Percentiles rank a stretch among this genome's conserved stretches.
These are phyloP conservation scores for Leucosporidium yakuticum DNA, from an alignment of 768 basidiomycete species.

Conservation along the genomic window DNA sequence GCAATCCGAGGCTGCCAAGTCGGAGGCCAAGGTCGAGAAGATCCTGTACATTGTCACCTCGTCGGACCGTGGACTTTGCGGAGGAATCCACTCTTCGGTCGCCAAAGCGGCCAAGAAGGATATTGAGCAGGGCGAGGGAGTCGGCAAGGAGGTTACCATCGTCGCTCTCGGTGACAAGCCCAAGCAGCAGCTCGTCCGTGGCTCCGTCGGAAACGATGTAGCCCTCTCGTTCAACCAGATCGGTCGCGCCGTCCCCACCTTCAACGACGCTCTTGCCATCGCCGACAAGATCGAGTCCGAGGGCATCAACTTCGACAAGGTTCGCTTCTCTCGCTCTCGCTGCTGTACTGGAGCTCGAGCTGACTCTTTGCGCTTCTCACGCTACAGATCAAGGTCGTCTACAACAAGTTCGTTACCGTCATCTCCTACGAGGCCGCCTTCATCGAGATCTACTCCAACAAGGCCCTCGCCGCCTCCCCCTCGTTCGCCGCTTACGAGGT, in stretches of 20 bases:
- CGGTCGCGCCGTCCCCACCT: constrained; percentile 93
- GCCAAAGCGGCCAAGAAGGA: constrained; percentile 78
- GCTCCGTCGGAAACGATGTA: constrained; percentile 60
- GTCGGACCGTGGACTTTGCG: constrained; percentile 98
- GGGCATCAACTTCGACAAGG: constrained; percentile 77
- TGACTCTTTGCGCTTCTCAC: not conserved
- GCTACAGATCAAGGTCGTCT: constrained; percentile 47
- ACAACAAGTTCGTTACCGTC: constrained; percentile 68
- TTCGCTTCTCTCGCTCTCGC: constrained; percentile 33
- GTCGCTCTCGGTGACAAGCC: constrained; percentile 96
- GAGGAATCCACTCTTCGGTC: constrained; percentile 98
- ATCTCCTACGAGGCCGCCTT: constrained; percentile 78
- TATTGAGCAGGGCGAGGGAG: constrained; percentile 52
- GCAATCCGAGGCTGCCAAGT: constrained; percentile 59
- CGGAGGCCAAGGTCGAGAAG: constrained; percentile 52
- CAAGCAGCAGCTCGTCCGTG: constrained; percentile 73
- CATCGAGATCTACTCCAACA: constrained; percentile 73
- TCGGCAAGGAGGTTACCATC: constrained; percentile 50
- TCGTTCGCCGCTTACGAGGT: constrained; percentile 94
- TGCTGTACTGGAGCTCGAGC: too few relatives aligned
- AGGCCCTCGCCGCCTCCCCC: constrained; percentile 69
- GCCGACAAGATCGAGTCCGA: constrained; percentile 86
- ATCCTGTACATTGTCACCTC: constrained; percentile 92
- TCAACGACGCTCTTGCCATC: constrained; percentile 88
- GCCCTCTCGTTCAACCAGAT: constrained; percentile 93